Base-by-base conservation (phyloP, 1,284 basidiomycete genomes). In the Cryptococcus sp. region DNA sequence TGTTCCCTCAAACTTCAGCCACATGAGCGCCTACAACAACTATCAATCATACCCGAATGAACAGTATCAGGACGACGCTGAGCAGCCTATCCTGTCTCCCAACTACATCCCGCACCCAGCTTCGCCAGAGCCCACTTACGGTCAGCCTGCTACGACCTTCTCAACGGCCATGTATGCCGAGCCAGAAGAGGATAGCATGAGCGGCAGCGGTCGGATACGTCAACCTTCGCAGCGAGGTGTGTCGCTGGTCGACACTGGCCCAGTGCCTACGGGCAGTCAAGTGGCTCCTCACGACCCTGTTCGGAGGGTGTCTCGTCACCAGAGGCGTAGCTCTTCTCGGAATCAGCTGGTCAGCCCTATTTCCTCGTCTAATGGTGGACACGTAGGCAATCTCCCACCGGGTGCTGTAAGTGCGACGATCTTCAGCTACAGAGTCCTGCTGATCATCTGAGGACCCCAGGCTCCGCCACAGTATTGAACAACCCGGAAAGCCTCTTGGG, bases 191-290 rank as follows among this genome's bases (percentile, higher is more conserved):
- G 30, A 35, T 8, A 52, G 23, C 62, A 68, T 51, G 63, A 38
- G 48, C 61, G 67, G 54, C 69, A 70, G 52, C 72, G 68, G 66
- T 54, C 50, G 69, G 49, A 49, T 66, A 49, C 52, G 64, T 25
- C 60, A 60, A 54, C 54, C 67, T 8, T 71, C 72, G n/a, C 69
- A 71, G 13, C 82, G 88, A 19, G 90, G 91, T 35, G 82, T 93
- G 38, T 86, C 86, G 52, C 76, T 93, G 58, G 84, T 84, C 50
- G 91, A 93, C 68, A 81, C 84, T 64, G 91, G 91, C 16, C 89
- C 89, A 49, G 88, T 92, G 2, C 84, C 84, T 30, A 85, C 86
- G 8, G 86, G 88, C 6, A 87, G 86, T 42, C 85, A 88, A 48
- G 83, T 84, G 25, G 85, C 86, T 6, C 86, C 89, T 5, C 66